Evolutionary conservation across 1,284 basidiomycete genomes (phyloP).

Genomic region (Moniliophthora roreri): DNA sequence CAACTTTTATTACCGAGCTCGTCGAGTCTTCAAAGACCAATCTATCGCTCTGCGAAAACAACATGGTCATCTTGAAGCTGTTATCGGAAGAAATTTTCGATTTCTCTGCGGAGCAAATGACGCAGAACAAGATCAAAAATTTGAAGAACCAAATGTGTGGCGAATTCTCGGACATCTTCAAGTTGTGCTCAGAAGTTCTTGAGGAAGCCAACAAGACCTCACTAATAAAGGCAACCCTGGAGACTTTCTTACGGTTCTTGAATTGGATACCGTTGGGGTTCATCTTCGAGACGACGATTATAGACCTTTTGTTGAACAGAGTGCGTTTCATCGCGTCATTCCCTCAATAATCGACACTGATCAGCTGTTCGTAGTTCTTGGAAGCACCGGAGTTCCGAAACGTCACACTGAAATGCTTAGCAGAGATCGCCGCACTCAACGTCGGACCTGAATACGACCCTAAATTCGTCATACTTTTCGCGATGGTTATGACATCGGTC

Average conservation of each 20-base stretch:
- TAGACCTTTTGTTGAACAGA: constrained; percentile 89
- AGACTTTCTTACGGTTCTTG: constrained; percentile 94
- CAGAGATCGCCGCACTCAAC: constrained; percentile 94
- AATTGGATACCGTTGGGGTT: constrained; percentile 99
- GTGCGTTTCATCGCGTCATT: constrained; percentile 46
- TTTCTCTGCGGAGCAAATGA: constrained; percentile 99
- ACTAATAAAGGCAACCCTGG: constrained; percentile 93
- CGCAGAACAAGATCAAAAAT: constrained; percentile 96
- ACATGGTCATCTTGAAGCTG: constrained; percentile 99
- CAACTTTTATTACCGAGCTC: constrained; percentile 96
- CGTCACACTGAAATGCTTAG: constrained; percentile 94
- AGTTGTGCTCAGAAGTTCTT: constrained; percentile 92
- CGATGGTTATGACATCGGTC: constrained; percentile 96
- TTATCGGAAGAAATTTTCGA: constrained; percentile 99
- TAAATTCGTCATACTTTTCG: constrained; percentile 97
- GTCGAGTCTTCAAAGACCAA: constrained; percentile 97
- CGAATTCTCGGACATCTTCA: constrained; percentile 97
- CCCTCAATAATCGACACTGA: constrained; percentile 13
- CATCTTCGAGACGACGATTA: constrained; percentile 98
- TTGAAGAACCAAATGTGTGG: constrained; percentile 98
- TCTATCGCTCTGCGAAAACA: constrained; percentile 97
- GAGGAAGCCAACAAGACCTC: constrained; percentile 98
- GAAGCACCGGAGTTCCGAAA: constrained; percentile 98
- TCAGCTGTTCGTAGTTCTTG: constrained; percentile 70
- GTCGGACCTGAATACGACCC: constrained; percentile 98